These are phyloP conservation scores for Delonix regia DNA, from an alignment of 306 rosid species.

Conservation along the genomic window DNA sequence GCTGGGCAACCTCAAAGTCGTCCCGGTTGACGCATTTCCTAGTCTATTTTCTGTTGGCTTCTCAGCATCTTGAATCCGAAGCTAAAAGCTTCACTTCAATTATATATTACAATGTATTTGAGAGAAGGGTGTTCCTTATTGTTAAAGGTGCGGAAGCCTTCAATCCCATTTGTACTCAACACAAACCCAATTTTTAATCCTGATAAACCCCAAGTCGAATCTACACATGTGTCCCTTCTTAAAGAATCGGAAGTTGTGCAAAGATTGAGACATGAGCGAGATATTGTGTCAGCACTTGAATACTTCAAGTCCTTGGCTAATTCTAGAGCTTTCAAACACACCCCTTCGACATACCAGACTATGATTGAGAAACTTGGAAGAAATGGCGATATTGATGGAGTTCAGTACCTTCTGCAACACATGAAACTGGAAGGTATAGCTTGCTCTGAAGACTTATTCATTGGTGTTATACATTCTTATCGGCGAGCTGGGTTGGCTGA, in stretches of 20 bases:
- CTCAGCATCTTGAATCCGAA: background rate
- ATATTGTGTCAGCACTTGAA: conserved; percentile 51
- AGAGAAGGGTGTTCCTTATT: conserved; percentile 69
- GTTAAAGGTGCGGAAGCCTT: conserved; percentile 62
- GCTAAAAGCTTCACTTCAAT: background rate
- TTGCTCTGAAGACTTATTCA: conserved; percentile 73
- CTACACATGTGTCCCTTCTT: conserved; percentile 28
- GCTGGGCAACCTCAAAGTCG: background rate
- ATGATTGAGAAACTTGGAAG: conserved; percentile 79
- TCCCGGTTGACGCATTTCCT: background rate
- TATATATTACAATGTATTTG: conserved; percentile 54
- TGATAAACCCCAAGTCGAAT: conserved; percentile 41
- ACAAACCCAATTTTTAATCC: conserved; percentile 53
- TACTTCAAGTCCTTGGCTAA: conserved; percentile 66
- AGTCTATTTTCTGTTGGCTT: conserved; percentile 8
- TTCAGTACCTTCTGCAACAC: conserved; percentile 79
- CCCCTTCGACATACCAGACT: conserved; percentile 60
- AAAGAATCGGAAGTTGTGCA: conserved; percentile 56
- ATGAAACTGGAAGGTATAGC: conserved; percentile 72
- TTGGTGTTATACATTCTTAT: conserved; percentile 50
- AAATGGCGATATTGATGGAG: conserved; percentile 52
- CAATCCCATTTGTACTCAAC: conserved; percentile 62
- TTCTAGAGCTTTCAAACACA: conserved; percentile 71
- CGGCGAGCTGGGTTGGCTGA: conserved; percentile 60
- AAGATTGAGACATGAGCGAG: conserved; percentile 46